A percentile compares a stretch with the other conserved stretches of the same genome.
Evolutionary conservation across 148 eudicot genomes (phyloP).

Genomic region (Vaccinium myrtillus): DNA sequence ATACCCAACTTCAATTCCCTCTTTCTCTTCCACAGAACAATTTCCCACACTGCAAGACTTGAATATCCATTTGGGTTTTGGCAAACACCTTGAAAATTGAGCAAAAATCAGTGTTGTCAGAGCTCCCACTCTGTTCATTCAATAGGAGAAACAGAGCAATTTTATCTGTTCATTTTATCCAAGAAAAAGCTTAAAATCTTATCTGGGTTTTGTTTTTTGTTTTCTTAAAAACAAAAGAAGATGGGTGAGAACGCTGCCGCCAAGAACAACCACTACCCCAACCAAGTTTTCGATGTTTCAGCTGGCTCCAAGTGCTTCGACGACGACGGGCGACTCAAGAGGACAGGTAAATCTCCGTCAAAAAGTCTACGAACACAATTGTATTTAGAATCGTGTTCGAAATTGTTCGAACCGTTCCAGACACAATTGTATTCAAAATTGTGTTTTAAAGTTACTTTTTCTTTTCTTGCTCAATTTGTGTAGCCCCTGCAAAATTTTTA

Average conservation of each 20-base stretch:
- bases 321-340: conserved; percentile 47
- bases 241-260: conserved; percentile 28
- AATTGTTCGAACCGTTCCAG: neutral
- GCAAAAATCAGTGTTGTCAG: neutral
- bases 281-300: conserved; percentile 21
- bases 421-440: neutral
- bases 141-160: neutral
- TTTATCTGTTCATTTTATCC: neutral
- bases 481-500: neutral
- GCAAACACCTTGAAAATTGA: neutral
- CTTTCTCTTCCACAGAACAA: neutral
- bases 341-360: conserved; percentile 30
- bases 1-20: neutral
- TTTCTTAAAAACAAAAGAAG: neutral
- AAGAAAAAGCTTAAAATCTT: neutral
- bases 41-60: neutral
- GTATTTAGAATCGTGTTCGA: neutral
- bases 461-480: neutral
- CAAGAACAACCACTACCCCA: conserved; percentile 16
- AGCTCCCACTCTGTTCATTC: neutral
- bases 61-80: neutral
- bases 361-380: neutral
- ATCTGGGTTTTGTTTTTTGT: neutral
- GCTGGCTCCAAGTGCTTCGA: conserved; percentile 41
- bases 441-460: neutral